Percentiles rank a stretch among this genome's conserved stretches.
Conservation (phyloP, 1,284 basidiomycete genomes). For the Ceratobasidium sp. region DNA sequence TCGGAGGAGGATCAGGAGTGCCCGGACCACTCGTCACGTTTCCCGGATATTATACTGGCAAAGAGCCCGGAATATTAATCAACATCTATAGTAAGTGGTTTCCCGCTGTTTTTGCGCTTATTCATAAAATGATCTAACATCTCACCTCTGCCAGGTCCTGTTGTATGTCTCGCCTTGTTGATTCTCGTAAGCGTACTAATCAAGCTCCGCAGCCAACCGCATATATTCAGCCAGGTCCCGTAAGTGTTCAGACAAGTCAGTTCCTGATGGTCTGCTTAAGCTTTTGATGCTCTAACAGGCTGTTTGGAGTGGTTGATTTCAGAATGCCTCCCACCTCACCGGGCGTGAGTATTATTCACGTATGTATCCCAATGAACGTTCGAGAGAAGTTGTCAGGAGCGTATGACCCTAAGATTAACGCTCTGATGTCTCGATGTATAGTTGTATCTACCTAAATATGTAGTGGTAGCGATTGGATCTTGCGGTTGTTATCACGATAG, state of each 20-base stretch:
- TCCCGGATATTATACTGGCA: constrained; percentile 48
- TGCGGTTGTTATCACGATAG: too few relatives aligned
- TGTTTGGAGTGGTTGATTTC: constrained; percentile 36
- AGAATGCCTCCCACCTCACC: too few relatives aligned
- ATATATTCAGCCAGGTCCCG: constrained; percentile 41
- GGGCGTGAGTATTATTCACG: too few relatives aligned
- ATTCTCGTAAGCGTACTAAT: too few relatives aligned
- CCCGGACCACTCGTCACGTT: constrained; percentile 45
- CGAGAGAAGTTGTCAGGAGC: too few relatives aligned
- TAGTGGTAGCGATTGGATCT: too few relatives aligned
- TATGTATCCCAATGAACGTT: too few relatives aligned
- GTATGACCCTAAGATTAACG: too few relatives aligned
- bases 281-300: background rate
- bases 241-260: background rate
- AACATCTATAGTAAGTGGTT: constrained; percentile 47
- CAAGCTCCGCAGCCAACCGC: constrained; percentile 40
- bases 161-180: constrained; percentile 3
- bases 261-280: too few relatives aligned
- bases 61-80: constrained; percentile 57
- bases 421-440: too few relatives aligned
- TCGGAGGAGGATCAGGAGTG: constrained; percentile 45
- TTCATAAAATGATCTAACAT: background rate
- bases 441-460: too few relatives aligned
- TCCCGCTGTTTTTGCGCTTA: too few relatives aligned
- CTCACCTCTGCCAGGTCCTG: constrained; percentile 10